Conservation (phyloP, 2,329 filamentous ascomycete genomes). For the Ambrosiella xylebori region DNA sequence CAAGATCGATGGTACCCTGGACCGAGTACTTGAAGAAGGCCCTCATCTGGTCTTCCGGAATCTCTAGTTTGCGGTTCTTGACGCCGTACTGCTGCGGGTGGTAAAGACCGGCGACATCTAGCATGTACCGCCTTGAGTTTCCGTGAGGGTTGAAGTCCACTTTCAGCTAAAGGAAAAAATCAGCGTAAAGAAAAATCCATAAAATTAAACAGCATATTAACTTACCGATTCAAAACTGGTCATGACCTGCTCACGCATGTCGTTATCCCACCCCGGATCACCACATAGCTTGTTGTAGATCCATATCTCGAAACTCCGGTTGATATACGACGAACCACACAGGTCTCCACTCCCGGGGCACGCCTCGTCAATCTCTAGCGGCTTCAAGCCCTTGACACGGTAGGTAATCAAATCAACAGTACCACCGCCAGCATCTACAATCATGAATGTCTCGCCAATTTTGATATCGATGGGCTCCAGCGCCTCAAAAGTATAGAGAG, state of each 20-base stretch:
- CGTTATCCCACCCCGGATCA: conserved; percentile 27
- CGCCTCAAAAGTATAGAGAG: conserved; percentile 30
- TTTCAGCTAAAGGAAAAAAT: not conserved
- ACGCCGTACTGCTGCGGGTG: conserved; percentile 23
- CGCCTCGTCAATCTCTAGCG: conserved; percentile 30
- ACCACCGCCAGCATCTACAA: conserved; percentile 37
- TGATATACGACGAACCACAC: conserved; percentile 33
- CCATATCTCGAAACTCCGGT: conserved; percentile 29
- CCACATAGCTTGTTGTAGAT: conserved; percentile 27
- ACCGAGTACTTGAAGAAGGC: conserved; percentile 17
- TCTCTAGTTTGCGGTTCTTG: conserved; percentile 21
- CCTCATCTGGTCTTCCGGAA: conserved; percentile 24
- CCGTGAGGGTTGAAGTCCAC: conserved; percentile 19
- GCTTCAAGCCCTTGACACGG: conserved; percentile 26
- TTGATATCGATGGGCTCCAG: conserved; percentile 25
- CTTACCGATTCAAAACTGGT: conserved; percentile 26
- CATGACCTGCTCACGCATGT: conserved; percentile 24
- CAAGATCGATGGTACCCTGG: not conserved
- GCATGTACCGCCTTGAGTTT: conserved; percentile 22
- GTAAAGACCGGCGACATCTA: conserved; percentile 22
- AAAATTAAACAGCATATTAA: not conserved
- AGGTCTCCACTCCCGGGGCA: conserved; percentile 31
- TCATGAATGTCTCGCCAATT: conserved; percentile 30
- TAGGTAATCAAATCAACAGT: conserved; percentile 39
- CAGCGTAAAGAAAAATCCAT: conserved; percentile 13